Conservation (phyloP, 139 green algal species). For the Limnomonas spitsbergensis region DNA sequence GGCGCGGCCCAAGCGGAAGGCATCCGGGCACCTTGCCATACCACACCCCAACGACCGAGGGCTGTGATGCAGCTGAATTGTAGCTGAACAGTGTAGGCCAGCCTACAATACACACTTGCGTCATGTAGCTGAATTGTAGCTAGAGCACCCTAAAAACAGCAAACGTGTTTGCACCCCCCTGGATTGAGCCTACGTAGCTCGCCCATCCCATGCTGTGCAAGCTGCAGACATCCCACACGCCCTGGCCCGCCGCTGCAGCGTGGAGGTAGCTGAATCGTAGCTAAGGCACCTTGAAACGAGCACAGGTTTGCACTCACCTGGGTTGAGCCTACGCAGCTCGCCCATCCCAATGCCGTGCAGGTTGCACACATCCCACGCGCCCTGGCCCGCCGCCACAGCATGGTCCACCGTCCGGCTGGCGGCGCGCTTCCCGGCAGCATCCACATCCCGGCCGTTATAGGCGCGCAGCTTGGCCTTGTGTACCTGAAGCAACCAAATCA, state of each 20-base stretch:
- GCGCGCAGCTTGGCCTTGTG: conserved; percentile 78
- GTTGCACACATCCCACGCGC: conserved; percentile 62
- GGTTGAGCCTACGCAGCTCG: conserved; percentile 52
- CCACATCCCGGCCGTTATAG: conserved; percentile 25
- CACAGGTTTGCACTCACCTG: no score
- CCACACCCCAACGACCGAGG: no score
- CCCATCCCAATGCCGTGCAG: conserved; percentile 46
- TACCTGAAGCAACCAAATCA: conserved; percentile 53
- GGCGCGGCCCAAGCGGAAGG: no score
- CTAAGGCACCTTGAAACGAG: no score
- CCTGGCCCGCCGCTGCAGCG: conserved; percentile 30
- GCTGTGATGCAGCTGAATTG: no score
- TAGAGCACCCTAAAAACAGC: no score
- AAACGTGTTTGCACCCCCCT: no score
- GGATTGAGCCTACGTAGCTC: conserved; percentile 52
- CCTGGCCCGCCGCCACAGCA: conserved; percentile 31
- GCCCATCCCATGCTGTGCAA: conserved; percentile 45
- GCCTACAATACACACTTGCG: no score
- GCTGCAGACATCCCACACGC: conserved; percentile 61
- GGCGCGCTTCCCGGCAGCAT: neutral
- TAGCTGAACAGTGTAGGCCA: no score
- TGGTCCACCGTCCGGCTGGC: neutral
- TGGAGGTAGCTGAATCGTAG: no score
- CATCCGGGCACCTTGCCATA: no score
- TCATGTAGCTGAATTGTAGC: no score